Conservation (phyloP, 805 yeast genomes). For the Candida manassasensis region DNA sequence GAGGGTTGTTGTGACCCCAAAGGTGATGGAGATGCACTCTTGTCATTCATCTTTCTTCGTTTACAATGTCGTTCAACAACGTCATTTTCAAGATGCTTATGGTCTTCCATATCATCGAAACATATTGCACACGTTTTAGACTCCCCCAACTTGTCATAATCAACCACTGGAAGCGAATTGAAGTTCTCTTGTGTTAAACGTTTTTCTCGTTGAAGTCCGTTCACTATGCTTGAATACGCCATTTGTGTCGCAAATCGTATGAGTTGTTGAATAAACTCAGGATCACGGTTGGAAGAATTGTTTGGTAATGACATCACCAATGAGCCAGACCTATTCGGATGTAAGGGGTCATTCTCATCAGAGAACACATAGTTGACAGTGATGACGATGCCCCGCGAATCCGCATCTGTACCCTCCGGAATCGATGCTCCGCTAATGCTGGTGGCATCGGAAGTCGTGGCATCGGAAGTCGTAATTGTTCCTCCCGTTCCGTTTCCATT, state of each 20-base stretch:
- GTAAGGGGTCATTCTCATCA: constrained; percentile 33
- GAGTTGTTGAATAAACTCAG: constrained; percentile 55
- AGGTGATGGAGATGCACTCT: constrained; percentile 4
- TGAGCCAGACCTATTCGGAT: constrained; percentile 49
- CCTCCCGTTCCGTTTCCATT: too few species aligned
- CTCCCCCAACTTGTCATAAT: constrained; percentile 4
- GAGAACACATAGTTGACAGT: constrained; percentile 43
- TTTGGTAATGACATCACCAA: constrained; percentile 65
- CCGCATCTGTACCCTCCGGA: constrained; percentile 5
- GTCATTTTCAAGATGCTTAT: constrained; percentile 8
- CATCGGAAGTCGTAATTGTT: too few species aligned
- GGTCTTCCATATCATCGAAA: constrained; percentile 42
- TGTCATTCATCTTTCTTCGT: constrained; percentile 19
- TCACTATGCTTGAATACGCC: constrained; percentile 60
- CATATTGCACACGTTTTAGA: constrained; percentile 55
- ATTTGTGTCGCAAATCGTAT: constrained; percentile 65
- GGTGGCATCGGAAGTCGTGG: neutral
- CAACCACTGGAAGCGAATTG: constrained; percentile 40
- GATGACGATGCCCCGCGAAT: constrained; percentile 30
- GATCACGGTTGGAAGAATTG: constrained; percentile 53
- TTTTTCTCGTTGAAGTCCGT: constrained; percentile 42
- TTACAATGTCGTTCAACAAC: constrained; percentile 15
- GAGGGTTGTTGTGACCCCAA: constrained; percentile 3
- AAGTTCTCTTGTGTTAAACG: constrained; percentile 54
- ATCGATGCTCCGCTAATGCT: neutral